Conservation (phyloP, 306 rosid genomes). For the Corylus americana region DNA sequence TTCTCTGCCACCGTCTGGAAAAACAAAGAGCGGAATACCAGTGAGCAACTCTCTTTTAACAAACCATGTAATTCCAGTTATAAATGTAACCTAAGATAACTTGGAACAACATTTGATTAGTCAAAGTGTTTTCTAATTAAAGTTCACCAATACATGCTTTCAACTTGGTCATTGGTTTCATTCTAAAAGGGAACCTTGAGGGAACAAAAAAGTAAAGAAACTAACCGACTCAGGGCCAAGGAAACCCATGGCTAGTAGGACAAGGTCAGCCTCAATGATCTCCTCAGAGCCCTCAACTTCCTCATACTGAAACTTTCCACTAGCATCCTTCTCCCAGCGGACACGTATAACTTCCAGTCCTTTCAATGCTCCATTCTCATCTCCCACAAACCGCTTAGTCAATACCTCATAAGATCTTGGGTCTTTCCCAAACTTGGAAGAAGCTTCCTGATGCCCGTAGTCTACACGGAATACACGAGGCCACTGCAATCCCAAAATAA, state of each 20-base stretch:
- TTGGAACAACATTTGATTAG: background rate
- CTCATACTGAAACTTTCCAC: conserved; percentile 76
- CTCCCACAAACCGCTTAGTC: conserved; percentile 91
- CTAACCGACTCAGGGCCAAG: conserved; percentile 97
- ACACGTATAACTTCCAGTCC: conserved; percentile 84
- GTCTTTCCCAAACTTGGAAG: conserved; percentile 85
- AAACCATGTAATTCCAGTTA: background rate
- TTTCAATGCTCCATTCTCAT: conserved; percentile 73
- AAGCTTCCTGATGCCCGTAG: conserved; percentile 97
- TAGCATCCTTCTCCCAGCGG: conserved; percentile 86
- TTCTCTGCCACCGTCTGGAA: conserved; percentile 73
- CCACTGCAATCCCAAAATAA: conserved; percentile 65
- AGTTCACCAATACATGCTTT: background rate
- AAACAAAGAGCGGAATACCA: conserved; percentile 8
- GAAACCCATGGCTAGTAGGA: conserved; percentile 95
- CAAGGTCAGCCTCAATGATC: conserved; percentile 81
- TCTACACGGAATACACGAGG: conserved; percentile 92
- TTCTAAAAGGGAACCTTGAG: background rate
- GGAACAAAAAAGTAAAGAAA: conserved; percentile 8
- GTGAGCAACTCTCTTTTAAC: conserved; percentile 1
- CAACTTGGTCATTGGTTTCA: background rate
- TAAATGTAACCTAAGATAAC: background rate
- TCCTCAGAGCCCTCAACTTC: conserved; percentile 95
- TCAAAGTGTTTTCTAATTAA: background rate
- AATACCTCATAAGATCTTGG: conserved; percentile 92